Percentiles rank a stretch among this genome's conserved stretches.
phyloP scores from a whole-genome alignment of 2,329 filamentous ascomycete species.

The Phaeophleospora eucalypticola region DNA sequence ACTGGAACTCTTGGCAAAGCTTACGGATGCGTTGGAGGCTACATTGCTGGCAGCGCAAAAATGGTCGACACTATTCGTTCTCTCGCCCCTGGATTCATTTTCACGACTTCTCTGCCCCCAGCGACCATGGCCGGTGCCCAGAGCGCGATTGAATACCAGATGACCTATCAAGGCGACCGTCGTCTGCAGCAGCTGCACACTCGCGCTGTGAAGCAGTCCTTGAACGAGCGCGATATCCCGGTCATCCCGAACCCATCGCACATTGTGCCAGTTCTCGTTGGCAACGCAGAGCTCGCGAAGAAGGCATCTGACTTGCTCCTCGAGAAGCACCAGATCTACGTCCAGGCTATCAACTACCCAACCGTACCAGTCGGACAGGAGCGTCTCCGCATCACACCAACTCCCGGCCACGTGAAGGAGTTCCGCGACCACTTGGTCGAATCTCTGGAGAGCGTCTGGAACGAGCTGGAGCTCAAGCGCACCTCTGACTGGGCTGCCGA shows the following conservation, averaged over 20 bases:
- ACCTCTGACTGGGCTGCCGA: slow-evolving; percentile 87
- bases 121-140: slow-evolving; percentile 94
- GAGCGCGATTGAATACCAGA: slow-evolving; percentile 90
- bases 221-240: slow-evolving; percentile 77
- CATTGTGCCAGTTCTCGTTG: slow-evolving; percentile 90
- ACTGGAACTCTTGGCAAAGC: slow-evolving; percentile 96
- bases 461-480: slow-evolving; percentile 81
- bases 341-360: slow-evolving; percentile 98
- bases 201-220: slow-evolving; percentile 81
- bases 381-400: slow-evolving; percentile 90
- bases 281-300: slow-evolving; percentile 89
- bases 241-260: slow-evolving; percentile 97
- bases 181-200: slow-evolving; percentile 94
- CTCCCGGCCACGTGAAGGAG: slow-evolving; percentile 81
- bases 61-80: slow-evolving; percentile 92
- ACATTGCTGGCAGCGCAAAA: slow-evolving; percentile 84
- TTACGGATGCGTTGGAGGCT: slow-evolving; percentile 95
- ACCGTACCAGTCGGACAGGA: slow-evolving; percentile 98
- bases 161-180: slow-evolving; percentile 77
- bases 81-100: slow-evolving; percentile 95
- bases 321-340: slow-evolving; percentile 87
- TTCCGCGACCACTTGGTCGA: slow-evolving; percentile 81
- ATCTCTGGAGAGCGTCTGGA: slow-evolving; percentile 85
- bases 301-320: slow-evolving; percentile 87
- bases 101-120: slow-evolving; percentile 93